Base-by-base conservation (phyloP, 2,329 filamentous ascomycete genomes). In the Microsporum canis region DNA sequence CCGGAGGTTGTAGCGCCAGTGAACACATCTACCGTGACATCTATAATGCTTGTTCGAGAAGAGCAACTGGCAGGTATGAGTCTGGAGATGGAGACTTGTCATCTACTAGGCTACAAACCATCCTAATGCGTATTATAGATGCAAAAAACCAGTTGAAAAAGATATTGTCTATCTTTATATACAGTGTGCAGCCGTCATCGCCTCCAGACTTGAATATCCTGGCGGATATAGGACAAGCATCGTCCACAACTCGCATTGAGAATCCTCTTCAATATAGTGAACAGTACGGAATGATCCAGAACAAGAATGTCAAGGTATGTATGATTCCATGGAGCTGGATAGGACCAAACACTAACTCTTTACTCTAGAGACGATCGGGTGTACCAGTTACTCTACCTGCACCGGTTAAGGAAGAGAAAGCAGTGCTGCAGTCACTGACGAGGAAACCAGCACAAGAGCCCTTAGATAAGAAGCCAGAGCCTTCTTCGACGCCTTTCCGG, bases 111-210 rank as follows among this genome's bases (percentile, higher is more conserved):
- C 8, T 8, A 8, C 3, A 7, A 61, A 64, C 59, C 63, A 62
- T 68, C 57, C 55, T 65, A 39, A 38, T 6, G 3, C 34, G 4
- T 23, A n/a, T 39, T 39, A 31, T 66, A 92, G 88, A 83, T 65
- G 78, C 82, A 0, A 84, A 90, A 61, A 77, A 79, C 12, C 80
- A 83, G 14, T 95, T 92, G 66, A 80, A 88, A 57, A 78, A 84
- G n/a, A 84, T 96, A 60, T 81, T 80, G 0, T 88, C 89, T 0
- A 86, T 96, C 63, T 90, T 96, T 68, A 77, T 97, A 49, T 97
- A 97, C 76, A 96, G 91, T 68, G 71, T 97, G 17, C 85, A 88
- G 47, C 81, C 88, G 0, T 81, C 84, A 41, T 81, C 85, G 0
- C 77, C 91, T 14, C 87, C 86, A 72, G 86, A 92, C 69, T 74